Evolutionary conservation across 139 green algal species (phyloP).

Genomic region (Medakamo hakoo): DNA sequence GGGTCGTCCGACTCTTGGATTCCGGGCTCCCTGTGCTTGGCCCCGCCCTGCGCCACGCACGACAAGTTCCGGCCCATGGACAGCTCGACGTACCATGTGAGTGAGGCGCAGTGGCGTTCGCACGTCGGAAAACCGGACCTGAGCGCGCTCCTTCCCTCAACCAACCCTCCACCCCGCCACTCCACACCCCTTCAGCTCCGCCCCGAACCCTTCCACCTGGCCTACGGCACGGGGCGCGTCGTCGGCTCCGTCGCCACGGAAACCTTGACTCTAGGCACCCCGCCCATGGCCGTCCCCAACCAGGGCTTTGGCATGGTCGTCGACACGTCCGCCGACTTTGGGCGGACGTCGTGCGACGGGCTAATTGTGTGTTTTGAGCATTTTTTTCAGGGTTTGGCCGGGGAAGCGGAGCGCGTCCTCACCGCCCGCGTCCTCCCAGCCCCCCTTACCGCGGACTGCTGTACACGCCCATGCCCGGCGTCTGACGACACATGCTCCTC

Average conservation of each 20-base stretch:
- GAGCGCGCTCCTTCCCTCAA: too few relatives aligned
- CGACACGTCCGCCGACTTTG: constrained; percentile 1
- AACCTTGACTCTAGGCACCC: neutral
- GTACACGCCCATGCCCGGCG: too few relatives aligned
- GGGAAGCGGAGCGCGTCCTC: too few relatives aligned
- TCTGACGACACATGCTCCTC: too few relatives aligned
- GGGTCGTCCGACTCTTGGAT: constrained; percentile 5
- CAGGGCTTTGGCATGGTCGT: constrained; percentile 3
- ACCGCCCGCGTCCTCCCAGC: too few relatives aligned
- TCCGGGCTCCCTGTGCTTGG: neutral
- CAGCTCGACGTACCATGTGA: too few relatives aligned
- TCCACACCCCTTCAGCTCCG: neutral
- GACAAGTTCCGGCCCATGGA: constrained; percentile 1
- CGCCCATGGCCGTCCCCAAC: constrained; percentile 1
- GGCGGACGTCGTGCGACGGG: neutral
- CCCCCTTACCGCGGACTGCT: too few relatives aligned
- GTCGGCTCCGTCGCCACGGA: neutral
- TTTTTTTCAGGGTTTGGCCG: too few relatives aligned
- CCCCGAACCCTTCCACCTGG: neutral
- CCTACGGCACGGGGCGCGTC: constrained; percentile 1
- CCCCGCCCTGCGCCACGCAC: neutral
- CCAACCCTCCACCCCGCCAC: too few relatives aligned
- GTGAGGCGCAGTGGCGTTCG: too few relatives aligned
- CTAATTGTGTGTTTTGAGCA: constrained; percentile 1
- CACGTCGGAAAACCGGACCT: too few relatives aligned